These are phyloP conservation scores for Malbranchea zuffiana DNA, from an alignment of 2,329 filamentous ascomycete genomes.

Conservation along the genomic window DNA sequence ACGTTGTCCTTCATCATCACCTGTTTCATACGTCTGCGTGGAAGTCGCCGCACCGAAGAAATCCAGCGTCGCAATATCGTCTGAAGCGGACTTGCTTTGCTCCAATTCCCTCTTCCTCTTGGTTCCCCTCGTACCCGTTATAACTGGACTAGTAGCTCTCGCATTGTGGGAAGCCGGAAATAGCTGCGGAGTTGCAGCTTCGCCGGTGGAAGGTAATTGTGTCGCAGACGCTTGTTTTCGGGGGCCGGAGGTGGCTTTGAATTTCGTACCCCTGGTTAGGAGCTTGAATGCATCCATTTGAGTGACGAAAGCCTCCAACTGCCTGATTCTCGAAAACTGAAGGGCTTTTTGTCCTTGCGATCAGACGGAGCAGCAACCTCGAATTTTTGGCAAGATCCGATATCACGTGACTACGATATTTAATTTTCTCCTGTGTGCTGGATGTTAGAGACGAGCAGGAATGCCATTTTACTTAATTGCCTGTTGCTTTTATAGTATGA, in stretches of 20 bases:
- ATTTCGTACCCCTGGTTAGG: conserved; percentile 35
- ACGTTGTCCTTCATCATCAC: conserved; percentile 1
- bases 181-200: conserved; percentile 30
- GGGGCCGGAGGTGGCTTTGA: conserved; percentile 26
- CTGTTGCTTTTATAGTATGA: too few species aligned
- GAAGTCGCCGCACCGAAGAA: conserved; percentile 25
- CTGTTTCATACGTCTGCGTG: not conserved
- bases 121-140: conserved; percentile 19
- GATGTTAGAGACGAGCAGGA: too few species aligned
- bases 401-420: too few species aligned
- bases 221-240: conserved; percentile 18
- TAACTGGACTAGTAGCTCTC: conserved; percentile 14
- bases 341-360: too few species aligned
- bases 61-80: conserved; percentile 24
- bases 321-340: too few species aligned
- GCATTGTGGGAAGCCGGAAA: conserved; percentile 25
- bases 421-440: too few species aligned
- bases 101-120: conserved; percentile 30
- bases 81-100: conserved; percentile 7
- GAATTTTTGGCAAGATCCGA: too few species aligned
- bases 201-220: conserved; percentile 32
- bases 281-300: conserved; percentile 38
- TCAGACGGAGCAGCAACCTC: too few species aligned
- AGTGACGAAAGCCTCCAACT: too few species aligned
- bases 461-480: too few species aligned